Conservation (phyloP, 495 filamentous ascomycete genomes). For the Xylaria curta region DNA sequence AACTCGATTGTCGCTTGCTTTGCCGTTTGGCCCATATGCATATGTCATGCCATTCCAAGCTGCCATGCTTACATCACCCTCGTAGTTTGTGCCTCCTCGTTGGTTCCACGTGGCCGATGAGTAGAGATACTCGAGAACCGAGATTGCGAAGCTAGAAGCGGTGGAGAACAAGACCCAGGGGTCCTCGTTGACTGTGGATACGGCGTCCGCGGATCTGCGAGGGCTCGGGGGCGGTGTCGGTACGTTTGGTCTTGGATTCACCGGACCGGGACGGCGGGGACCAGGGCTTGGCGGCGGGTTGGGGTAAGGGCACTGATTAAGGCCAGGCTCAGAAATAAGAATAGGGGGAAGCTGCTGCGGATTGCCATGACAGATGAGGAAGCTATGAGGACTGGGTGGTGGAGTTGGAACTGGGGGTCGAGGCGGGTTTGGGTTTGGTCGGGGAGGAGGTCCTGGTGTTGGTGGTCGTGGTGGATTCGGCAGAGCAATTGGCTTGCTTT, state of each 20-base stretch:
- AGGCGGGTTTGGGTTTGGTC: constrained; percentile 37
- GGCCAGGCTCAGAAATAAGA: constrained; percentile 2
- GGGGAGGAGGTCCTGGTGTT: constrained; percentile 40
- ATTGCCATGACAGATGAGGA: constrained; percentile 3
- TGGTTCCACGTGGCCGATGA: neutral
- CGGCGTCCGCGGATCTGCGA: constrained; percentile 23
- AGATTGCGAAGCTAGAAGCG: neutral
- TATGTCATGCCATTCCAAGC: neutral
- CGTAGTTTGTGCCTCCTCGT: neutral
- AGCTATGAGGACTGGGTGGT: constrained; percentile 37
- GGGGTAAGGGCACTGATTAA: constrained; percentile 31
- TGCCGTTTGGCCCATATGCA: constrained; percentile 1
- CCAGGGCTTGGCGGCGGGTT: constrained; percentile 40
- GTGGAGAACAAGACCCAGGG: neutral
- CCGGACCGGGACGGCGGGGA: constrained; percentile 38
- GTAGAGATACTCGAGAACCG: neutral
- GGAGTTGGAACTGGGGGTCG: constrained; percentile 40
- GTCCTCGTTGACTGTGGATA: neutral
- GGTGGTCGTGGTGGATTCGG: constrained; percentile 41
- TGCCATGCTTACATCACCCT: neutral
- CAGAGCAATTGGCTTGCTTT: constrained; percentile 26
- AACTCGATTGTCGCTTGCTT: neutral
- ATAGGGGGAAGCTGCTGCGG: constrained; percentile 5
- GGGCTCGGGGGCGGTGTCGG: constrained; percentile 43
- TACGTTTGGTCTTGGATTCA: constrained; percentile 36